phyloP scores from a whole-genome alignment of 1,284 basidiomycete genomes.

The Earliella scabrosa region DNA sequence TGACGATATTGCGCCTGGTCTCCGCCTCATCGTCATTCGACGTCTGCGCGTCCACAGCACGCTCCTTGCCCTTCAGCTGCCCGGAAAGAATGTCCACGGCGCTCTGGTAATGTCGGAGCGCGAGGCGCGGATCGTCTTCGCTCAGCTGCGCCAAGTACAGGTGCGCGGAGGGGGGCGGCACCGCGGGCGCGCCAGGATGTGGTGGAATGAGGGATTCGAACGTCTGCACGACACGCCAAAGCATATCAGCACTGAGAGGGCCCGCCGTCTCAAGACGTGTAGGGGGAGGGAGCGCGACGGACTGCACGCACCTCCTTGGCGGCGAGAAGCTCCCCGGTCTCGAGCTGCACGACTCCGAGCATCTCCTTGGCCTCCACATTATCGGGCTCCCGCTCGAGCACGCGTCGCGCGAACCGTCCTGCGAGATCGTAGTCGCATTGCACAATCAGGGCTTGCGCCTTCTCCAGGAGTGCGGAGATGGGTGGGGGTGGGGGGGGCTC shows the following conservation, averaged over 20 bases:
- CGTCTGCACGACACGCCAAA: conserved; percentile 49
- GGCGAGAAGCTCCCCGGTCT: conserved; percentile 76
- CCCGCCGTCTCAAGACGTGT: not conserved
- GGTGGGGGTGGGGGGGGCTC: conserved; percentile 39
- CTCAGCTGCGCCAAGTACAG: conserved; percentile 91
- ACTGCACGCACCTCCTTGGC: conserved; percentile 66
- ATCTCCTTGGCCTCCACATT: conserved; percentile 82
- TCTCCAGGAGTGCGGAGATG: conserved; percentile 63
- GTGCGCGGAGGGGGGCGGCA: conserved; percentile 82
- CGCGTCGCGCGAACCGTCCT: conserved; percentile 69
- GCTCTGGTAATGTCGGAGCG: conserved; percentile 81
- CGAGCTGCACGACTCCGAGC: conserved; percentile 76
- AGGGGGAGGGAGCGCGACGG: not conserved
- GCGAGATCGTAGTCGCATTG: conserved; percentile 88
- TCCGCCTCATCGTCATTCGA: conserved; percentile 61
- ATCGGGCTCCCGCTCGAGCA: conserved; percentile 66
- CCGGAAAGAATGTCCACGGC: conserved; percentile 78
- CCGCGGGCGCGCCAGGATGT: conserved; percentile 55
- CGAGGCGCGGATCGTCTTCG: conserved; percentile 75
- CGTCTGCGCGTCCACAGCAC: conserved; percentile 48
- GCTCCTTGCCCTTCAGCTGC: conserved; percentile 74
- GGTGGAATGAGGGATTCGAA: conserved; percentile 68
- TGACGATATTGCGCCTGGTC: conserved; percentile 73
- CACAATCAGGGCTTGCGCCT: conserved; percentile 78
- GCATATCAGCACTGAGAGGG: not conserved